phyloP scores from a whole-genome alignment of 2,329 filamentous ascomycete species.

The Hypoxylon sp. region DNA sequence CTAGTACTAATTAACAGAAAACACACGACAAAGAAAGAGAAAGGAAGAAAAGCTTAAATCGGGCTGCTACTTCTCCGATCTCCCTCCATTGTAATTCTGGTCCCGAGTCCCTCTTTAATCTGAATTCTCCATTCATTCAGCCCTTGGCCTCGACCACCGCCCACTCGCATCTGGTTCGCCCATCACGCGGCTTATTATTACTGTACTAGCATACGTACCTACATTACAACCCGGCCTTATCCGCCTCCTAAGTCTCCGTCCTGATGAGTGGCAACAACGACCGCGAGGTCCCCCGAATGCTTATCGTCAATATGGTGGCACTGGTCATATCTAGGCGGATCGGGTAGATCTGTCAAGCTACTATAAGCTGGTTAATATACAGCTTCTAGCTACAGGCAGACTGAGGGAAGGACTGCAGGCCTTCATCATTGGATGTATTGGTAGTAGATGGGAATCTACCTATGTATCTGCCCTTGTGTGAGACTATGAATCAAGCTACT shows the following conservation, averaged over 20 bases:
- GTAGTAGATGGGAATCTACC: constrained; percentile 6
- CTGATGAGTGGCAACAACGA: constrained; percentile 37
- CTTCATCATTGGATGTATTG: constrained; percentile 10
- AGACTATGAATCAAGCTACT: constrained; percentile 33
- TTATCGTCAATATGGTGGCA: constrained; percentile 35
- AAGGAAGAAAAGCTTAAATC: constrained; percentile 29
- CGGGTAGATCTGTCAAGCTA: constrained; percentile 37
- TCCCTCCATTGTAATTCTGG: constrained; percentile 13
- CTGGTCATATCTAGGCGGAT: constrained; percentile 30
- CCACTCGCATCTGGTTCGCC: constrained; percentile 18
- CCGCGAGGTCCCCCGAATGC: constrained; percentile 16
- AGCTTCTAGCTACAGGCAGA: constrained; percentile 16
- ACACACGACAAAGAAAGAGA: constrained; percentile 1
- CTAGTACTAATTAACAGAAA: constrained; percentile 1
- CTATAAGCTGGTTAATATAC: constrained; percentile 17
- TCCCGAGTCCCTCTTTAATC: constrained; percentile 8
- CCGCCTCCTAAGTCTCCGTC: constrained; percentile 11
- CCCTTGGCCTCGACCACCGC: constrained; percentile 29
- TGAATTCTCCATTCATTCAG: constrained; percentile 24
- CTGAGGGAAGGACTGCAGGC: constrained; percentile 2
- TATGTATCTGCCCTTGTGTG: constrained; percentile 13
- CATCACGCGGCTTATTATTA: constrained; percentile 29
- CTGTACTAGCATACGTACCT: constrained; percentile 12
- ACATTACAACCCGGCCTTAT: constrained; percentile 17
- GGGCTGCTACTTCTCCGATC: constrained; percentile 33